Evolutionary conservation across 2,329 filamentous ascomycete species (phyloP).

Genomic region (Didymella glomerata): DNA sequence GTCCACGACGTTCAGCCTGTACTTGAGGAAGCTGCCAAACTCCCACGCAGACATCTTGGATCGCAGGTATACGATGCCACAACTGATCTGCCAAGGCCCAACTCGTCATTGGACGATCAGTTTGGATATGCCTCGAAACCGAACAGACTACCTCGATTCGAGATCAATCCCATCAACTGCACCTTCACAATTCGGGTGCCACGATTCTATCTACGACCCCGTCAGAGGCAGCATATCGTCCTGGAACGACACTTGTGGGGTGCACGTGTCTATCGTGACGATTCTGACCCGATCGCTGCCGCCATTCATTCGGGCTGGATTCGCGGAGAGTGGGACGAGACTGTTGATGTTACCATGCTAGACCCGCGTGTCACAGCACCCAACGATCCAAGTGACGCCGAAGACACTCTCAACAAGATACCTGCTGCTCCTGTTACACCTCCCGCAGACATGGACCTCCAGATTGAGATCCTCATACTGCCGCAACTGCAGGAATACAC

Average conservation of each 20-base stretch:
- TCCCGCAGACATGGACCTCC: constrained; percentile 76
- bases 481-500: constrained; percentile 81
- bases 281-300: constrained; percentile 90
- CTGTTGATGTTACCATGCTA: constrained; percentile 75
- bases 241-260: constrained; percentile 85
- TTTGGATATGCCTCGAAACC: constrained; percentile 69
- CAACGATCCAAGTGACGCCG: constrained; percentile 53
- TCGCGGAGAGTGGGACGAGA: constrained; percentile 83
- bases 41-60: constrained; percentile 81
- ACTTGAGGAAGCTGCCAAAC: constrained; percentile 73
- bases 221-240: constrained; percentile 83
- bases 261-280: constrained; percentile 92
- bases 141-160: constrained; percentile 77
- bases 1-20: constrained; percentile 66
- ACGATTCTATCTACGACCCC: constrained; percentile 74
- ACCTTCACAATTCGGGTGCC: constrained; percentile 89
- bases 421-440: constrained; percentile 66
- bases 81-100: constrained; percentile 60
- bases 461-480: constrained; percentile 85
- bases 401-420: constrained; percentile 53
- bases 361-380: constrained; percentile 61
- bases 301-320: constrained; percentile 95
- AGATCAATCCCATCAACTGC: constrained; percentile 80
- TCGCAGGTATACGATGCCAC: constrained; percentile 81
- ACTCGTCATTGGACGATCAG: constrained; percentile 58